Evolutionary conservation across 441 rosid genomes (phyloP), one percentile per base, ranked within the genome.

Genomic region (Aleurites moluccanus): DNA sequence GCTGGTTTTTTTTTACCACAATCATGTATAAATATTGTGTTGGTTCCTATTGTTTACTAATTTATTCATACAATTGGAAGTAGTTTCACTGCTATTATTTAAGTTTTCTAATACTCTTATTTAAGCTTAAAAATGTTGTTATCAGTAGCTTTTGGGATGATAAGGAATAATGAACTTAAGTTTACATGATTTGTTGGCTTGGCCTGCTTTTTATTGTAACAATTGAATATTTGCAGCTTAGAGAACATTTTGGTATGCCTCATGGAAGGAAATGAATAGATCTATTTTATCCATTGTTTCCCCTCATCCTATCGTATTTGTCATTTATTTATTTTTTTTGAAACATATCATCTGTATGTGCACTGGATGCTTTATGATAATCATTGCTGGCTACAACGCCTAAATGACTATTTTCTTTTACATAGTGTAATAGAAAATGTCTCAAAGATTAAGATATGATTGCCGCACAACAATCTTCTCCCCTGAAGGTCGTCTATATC

Each of bases 401-500:
- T 33, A 30, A 30, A 30, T 69, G 49, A 14, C 73, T 68, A 20
- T 52, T 70, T 38, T 18, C 13, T 30, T 72, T 72, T 47, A 10
- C 11, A 5, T 45, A 73, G 97, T 27, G 71, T 80, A 53, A 72
- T 20, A 13, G 10, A 65, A 72, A 70, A 93, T 93, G 97, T 92
- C 98, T 79, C 88, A 96, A 70, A 92, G 98, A 84, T 94, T 89
- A 70, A 92, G 98, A 84, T 94, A 91, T 78, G 98, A 94, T 85
- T 92, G 98, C 80, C 96, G 98, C 72, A 94, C 98, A 1, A 94
- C 98, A 50, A 94, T 94, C 83, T 94, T 94, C 89, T 94, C 98
- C 53, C 98, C 97, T 4, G 98, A 94, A 85, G 98, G 97, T n/a
- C 97, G 98, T 77, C 96, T 94, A 52, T 94, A 94, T 84, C 98